Evolutionary conservation across 2,329 filamentous ascomycete genomes (phyloP).

Genomic region (Colletotrichum aenigma): DNA sequence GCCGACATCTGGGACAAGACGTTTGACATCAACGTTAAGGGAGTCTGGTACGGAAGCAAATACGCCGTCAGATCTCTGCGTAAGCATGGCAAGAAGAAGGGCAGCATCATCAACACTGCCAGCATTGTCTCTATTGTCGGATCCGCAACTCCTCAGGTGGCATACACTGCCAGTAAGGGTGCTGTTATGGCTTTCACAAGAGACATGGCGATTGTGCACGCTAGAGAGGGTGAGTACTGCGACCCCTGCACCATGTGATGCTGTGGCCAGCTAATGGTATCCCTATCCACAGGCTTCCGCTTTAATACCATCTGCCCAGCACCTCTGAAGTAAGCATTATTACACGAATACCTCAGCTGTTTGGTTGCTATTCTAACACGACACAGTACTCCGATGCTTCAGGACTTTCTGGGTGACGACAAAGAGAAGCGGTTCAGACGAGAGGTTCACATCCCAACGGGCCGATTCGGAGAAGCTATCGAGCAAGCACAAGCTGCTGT

Average conservation of each 20-base stretch:
- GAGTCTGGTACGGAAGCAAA: constrained; percentile 96
- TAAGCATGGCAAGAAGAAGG: constrained; percentile 77
- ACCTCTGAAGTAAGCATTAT: constrained; percentile 55
- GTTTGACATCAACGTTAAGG: constrained; percentile 94
- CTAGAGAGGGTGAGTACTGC: constrained; percentile 59
- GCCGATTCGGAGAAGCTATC: constrained; percentile 87
- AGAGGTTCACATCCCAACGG: constrained; percentile 87
- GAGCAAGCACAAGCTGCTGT: constrained; percentile 91
- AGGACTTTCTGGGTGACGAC: constrained; percentile 93
- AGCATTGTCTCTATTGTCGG: constrained; percentile 88
- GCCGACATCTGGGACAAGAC: constrained; percentile 95
- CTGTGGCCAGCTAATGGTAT: not conserved
- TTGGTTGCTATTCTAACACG: not conserved
- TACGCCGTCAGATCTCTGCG: constrained; percentile 85
- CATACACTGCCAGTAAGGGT: constrained; percentile 93
- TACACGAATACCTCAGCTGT: not conserved
- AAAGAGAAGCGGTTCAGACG: constrained; percentile 78
- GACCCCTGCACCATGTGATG: too few relatives aligned
- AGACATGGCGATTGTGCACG: constrained; percentile 90
- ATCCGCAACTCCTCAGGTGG: constrained; percentile 84
- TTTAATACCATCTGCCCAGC: constrained; percentile 93
- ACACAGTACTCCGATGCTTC: constrained; percentile 82
- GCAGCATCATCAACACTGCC: constrained; percentile 90
- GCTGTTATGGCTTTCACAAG: constrained; percentile 89
- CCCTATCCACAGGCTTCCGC: constrained; percentile 62